Base-by-base conservation (phyloP, 2,329 filamentous ascomycete genomes). In the Fusarium aywerte region DNA sequence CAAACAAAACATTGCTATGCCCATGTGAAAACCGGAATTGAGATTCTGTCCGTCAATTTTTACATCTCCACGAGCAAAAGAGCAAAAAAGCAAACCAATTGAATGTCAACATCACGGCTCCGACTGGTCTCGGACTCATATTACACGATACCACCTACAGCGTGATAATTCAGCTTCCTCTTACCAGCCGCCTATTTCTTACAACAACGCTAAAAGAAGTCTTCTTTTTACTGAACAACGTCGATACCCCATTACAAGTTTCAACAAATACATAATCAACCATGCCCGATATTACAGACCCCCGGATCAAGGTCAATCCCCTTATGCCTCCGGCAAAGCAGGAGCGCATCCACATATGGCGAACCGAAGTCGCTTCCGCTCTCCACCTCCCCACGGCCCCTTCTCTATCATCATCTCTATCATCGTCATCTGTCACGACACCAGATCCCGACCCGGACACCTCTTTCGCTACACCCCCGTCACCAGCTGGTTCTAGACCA, bases 301-400 rank as follows among this genome's bases (percentile, higher is more conserved):
- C 27, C 8, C 53, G 42, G 47, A 48, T 50, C 40, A 68, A 29
- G 61, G 45, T 39, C 35, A 73, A 66, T 55, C 56, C 70, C 23
- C 69, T 71, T 65, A 77, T 78, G 67, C 74, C 75, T 49, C 62
- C 74, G 31, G 70, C 77, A 52, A 78, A 78, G 56, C 75, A 79
- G 47, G 72, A 76, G 47, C 79, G 80, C 73, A 84, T 86, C 65
- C 74, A 82, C 59, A 77, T 82, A 60, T 87, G 84, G 84, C 81
- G 81, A 55, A 75, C 76, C 51, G 84, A 86, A 74, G 82, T 86
- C 45, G 76, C 77, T 33, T 72, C 75, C 21, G 75, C 78, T 45
- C 73, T 75, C 43, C 68, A 71, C 4, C 67, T 75, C 35, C 73
- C 72, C 33, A 71, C 73, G 20, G 74, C 77, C 13, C 69, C 74